Evolutionary conservation across 768 basidiomycete genomes (phyloP).

Genomic region (Tylopilus plumbeoviolaceoides): DNA sequence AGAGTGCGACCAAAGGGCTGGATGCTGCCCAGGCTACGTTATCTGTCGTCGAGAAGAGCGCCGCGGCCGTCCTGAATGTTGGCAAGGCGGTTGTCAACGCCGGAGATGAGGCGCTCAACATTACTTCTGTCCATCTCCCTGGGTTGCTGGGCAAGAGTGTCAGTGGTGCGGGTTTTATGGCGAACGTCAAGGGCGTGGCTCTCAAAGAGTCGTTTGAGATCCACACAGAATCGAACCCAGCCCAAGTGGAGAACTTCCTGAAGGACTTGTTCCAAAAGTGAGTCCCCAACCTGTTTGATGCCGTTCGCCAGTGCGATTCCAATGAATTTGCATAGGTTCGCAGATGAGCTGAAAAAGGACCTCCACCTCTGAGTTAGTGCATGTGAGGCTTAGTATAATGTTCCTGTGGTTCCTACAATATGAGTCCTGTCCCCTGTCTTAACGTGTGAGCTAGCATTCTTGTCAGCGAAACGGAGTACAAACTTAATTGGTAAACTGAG

Average conservation of each 20-base stretch:
- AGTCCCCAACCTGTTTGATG: not conserved
- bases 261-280: not conserved
- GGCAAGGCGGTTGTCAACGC: not conserved
- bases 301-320: no score
- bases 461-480: no score
- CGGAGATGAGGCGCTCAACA: not conserved
- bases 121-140: constrained; percentile 4
- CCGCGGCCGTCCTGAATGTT: not conserved
- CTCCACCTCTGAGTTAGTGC: not conserved
- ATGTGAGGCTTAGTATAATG: no score
- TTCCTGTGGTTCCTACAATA: no score
- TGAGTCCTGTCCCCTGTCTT: no score
- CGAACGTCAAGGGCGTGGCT: not conserved
- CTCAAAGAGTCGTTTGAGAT: not conserved
- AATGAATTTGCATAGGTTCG: not conserved
- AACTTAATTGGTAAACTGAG: no score
- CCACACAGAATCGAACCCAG: not conserved
- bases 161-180: not conserved
- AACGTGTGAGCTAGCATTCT: no score
- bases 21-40: not conserved
- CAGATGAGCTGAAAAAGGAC: not conserved
- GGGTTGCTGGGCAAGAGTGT: constrained; percentile 3
- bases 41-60: not conserved
- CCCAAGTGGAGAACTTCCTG: not conserved
- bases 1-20: not conserved